These are phyloP conservation scores for Teratosphaeria gauchensis DNA, from an alignment of 2,329 filamentous ascomycete genomes.

Conservation along the genomic window DNA sequence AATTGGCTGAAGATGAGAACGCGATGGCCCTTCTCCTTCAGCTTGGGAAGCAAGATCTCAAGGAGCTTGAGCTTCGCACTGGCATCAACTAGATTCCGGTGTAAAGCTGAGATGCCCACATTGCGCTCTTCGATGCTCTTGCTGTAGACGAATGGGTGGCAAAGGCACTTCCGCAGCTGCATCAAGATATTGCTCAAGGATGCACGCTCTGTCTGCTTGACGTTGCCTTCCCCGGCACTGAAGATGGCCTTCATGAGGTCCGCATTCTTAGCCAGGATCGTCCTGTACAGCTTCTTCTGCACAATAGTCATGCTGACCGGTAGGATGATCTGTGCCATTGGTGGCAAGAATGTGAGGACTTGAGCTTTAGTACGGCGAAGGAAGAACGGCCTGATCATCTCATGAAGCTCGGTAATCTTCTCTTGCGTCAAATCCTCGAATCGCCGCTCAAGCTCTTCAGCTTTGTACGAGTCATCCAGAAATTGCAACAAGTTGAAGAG, in stretches of 20 bases:
- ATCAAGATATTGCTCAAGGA: conserved; percentile 90
- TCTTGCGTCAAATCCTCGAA: conserved; percentile 73
- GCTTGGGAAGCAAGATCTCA: conserved; percentile 75
- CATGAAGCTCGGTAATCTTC: conserved; percentile 71
- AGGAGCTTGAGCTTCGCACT: conserved; percentile 81
- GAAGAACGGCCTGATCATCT: conserved; percentile 66
- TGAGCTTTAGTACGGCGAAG: conserved; percentile 76
- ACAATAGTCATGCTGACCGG: conserved; percentile 91
- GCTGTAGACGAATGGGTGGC: conserved; percentile 93
- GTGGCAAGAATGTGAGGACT: conserved; percentile 82
- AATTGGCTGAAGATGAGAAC: conserved; percentile 97
- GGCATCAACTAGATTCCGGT: conserved; percentile 80
- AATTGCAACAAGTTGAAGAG: conserved; percentile 97
- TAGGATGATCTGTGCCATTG: conserved; percentile 89
- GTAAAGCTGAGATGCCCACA: conserved; percentile 50
- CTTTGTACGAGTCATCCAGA: conserved; percentile 63
- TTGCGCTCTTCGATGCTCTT: conserved; percentile 76
- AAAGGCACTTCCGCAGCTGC: conserved; percentile 88
- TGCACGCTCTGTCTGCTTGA: conserved; percentile 63
- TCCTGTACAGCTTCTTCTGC: conserved; percentile 90
- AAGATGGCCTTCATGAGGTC: conserved; percentile 84
- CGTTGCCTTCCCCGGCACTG: conserved; percentile 42
- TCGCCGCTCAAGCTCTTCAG: conserved; percentile 61
- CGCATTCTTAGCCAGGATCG: conserved; percentile 83
- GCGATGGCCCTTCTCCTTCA: conserved; percentile 75